These are phyloP conservation scores for Alternaria ventricosa DNA, from an alignment of 2,329 filamentous ascomycete genomes.

Conservation along the genomic window DNA sequence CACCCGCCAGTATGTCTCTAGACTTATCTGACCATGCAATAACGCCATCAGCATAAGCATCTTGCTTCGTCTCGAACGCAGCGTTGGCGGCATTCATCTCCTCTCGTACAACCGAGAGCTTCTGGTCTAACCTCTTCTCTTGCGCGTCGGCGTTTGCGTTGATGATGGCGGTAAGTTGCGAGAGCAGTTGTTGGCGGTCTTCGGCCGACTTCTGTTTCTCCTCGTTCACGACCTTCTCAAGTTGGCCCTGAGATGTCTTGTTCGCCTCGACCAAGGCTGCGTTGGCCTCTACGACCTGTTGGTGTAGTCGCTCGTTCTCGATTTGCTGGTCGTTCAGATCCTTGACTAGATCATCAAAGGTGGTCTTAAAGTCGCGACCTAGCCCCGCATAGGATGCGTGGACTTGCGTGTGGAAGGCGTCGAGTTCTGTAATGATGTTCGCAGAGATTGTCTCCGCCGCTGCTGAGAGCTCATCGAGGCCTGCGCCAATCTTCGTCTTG, in stretches of 20 bases:
- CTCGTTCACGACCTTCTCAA: conserved; percentile 75
- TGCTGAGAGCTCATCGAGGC: conserved; percentile 79
- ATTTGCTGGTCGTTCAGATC: conserved; percentile 77
- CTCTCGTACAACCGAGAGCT: conserved; percentile 67
- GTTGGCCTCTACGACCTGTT: conserved; percentile 75
- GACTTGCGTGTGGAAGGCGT: conserved; percentile 80
- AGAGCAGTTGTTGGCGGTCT: conserved; percentile 76
- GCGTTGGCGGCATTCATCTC: conserved; percentile 70
- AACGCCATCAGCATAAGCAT: conserved; percentile 73
- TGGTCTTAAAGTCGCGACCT: conserved; percentile 82
- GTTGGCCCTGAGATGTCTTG: conserved; percentile 66
- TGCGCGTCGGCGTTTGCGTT: conserved; percentile 76
- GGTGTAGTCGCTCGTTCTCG: conserved; percentile 75
- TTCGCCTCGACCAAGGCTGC: conserved; percentile 72
- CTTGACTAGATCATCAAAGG: conserved; percentile 81
- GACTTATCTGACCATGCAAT: conserved; percentile 75
- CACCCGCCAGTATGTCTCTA: conserved; percentile 70
- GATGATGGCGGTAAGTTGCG: conserved; percentile 79
- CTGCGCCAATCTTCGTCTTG: conserved; percentile 83
- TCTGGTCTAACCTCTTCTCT: conserved; percentile 71
- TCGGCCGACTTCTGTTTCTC: conserved; percentile 75
- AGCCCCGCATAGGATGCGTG: conserved; percentile 84
- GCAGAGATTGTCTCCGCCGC: conserved; percentile 88
- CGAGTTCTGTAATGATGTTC: conserved; percentile 85
- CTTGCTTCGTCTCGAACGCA: conserved; percentile 69